Conservation (phyloP, 805 yeast genomes). For the Starmerella bombi region DNA sequence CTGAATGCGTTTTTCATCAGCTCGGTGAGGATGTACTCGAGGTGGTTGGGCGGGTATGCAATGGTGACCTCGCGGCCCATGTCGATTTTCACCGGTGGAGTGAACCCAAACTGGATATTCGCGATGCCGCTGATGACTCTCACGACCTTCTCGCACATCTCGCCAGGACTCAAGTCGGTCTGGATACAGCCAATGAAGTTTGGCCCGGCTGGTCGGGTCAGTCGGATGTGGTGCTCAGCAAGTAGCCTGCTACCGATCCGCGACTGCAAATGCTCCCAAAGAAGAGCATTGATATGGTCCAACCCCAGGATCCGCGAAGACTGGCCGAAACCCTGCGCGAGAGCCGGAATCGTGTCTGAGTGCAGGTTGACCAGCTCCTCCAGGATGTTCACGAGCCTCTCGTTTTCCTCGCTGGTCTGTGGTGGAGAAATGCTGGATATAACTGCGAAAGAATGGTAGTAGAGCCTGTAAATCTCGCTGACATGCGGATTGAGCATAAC, state of each 20-base stretch:
- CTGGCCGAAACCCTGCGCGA: slow-evolving; percentile 74
- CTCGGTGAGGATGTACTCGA: slow-evolving; percentile 81
- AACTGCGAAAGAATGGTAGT: slow-evolving; percentile 53
- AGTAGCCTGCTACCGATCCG: slow-evolving; percentile 76
- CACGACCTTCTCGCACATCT: slow-evolving; percentile 48
- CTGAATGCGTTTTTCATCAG: slow-evolving; percentile 74
- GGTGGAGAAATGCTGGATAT: slow-evolving; percentile 35
- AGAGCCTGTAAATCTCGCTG: slow-evolving; percentile 59
- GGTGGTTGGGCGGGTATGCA: slow-evolving; percentile 76
- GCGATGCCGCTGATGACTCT: slow-evolving; percentile 74
- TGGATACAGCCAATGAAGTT: slow-evolving; percentile 55
- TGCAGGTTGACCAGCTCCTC: slow-evolving; percentile 56
- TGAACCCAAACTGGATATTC: slow-evolving; percentile 66
- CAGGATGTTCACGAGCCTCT: slow-evolving; percentile 40
- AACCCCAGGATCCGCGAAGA: slow-evolving; percentile 33
- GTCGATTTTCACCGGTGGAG: slow-evolving; percentile 48
- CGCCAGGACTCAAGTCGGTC: slow-evolving; percentile 48
- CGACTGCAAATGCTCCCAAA: slow-evolving; percentile 67
- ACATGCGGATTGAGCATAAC: slow-evolving; percentile 79
- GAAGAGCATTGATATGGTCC: slow-evolving; percentile 43
- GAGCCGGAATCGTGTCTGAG: slow-evolving; percentile 66
- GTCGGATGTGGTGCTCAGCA: slow-evolving; percentile 69
- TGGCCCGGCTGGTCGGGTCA: slow-evolving; percentile 37
- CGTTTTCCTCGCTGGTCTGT: slow-evolving; percentile 41
- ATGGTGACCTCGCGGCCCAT: slow-evolving; percentile 44